Conservation (phyloP, 2,329 filamentous ascomycete genomes). For the Calonectria leucothoes region DNA sequence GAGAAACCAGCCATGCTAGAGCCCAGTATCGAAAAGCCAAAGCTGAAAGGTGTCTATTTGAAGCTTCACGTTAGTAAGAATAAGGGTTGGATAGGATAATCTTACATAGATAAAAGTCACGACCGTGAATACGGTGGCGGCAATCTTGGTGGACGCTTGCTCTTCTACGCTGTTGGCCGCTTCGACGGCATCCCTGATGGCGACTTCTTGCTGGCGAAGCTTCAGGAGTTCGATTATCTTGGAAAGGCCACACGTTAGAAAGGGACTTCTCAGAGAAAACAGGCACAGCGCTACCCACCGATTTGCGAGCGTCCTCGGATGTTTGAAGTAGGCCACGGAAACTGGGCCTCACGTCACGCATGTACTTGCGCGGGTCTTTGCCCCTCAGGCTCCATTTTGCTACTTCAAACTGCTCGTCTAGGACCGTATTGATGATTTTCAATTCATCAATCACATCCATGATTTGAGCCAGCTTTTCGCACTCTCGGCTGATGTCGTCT, state of each 20-base stretch:
- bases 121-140: not conserved
- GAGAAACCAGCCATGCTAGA: not conserved
- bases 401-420: not conserved
- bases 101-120: constrained; percentile 2
- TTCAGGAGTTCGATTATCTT: not conserved
- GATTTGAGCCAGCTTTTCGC: not conserved
- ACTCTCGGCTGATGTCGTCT: not conserved
- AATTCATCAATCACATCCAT: constrained; percentile 3
- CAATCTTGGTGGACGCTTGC: not conserved
- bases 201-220: constrained; percentile 1
- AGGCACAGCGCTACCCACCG: too few relatives aligned
- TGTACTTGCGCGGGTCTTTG: not conserved
- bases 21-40: not conserved
- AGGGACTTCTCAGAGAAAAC: not conserved
- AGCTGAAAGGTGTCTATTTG: not conserved
- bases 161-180: not conserved
- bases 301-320: not conserved
- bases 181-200: not conserved
- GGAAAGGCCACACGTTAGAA: not conserved
- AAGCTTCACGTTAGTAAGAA: not conserved
- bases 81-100: not conserved
- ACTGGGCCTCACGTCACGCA: not conserved
- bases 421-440: not conserved
- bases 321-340: not conserved
- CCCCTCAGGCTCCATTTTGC: not conserved